Percentiles rank a stretch among this genome's conserved stretches.
Conservation (phyloP, 1,284 basidiomycete species). For the Singerocomus inundabilis region DNA sequence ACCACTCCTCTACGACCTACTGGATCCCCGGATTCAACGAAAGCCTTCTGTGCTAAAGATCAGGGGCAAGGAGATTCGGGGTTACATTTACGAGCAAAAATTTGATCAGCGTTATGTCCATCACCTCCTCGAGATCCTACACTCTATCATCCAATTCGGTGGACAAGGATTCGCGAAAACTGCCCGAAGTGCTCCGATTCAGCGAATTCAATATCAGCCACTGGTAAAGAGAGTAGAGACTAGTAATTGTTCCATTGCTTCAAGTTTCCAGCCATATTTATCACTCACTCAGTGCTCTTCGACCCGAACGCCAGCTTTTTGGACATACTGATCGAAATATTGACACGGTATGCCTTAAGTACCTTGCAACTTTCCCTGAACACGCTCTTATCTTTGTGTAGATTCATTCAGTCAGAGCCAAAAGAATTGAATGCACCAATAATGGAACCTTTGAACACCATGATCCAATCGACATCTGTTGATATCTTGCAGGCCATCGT, state of each 20-base stretch:
- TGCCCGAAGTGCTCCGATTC: slow-evolving; percentile 57
- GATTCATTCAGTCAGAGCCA: slow-evolving; percentile 77
- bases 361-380: background rate
- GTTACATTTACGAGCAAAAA: slow-evolving; percentile 66
- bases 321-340: slow-evolving; percentile 66
- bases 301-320: slow-evolving; percentile 67
- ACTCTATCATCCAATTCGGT: slow-evolving; percentile 81
- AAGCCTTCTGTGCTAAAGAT: slow-evolving; percentile 50
- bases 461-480: slow-evolving; percentile 72
- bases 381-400: slow-evolving; percentile 30
- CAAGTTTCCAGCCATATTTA: slow-evolving; percentile 14
- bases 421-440: slow-evolving; percentile 42
- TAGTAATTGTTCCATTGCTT: slow-evolving; percentile 39
- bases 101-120: slow-evolving; percentile 76
- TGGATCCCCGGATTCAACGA: slow-evolving; percentile 67
- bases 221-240: slow-evolving; percentile 58
- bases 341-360: slow-evolving; percentile 58
- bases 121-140: slow-evolving; percentile 73
- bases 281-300: slow-evolving; percentile 44
- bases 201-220: slow-evolving; percentile 58
- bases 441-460: slow-evolving; percentile 61
- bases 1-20: slow-evolving; percentile 77
- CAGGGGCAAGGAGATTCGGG: slow-evolving; percentile 63
- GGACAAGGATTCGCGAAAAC: slow-evolving; percentile 83
- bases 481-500: slow-evolving; percentile 84